Percentiles rank a stretch among this genome's conserved stretches.
phyloP scores from a whole-genome alignment of 2,329 filamentous ascomycete species.

The Keithomyces neogunnii region DNA sequence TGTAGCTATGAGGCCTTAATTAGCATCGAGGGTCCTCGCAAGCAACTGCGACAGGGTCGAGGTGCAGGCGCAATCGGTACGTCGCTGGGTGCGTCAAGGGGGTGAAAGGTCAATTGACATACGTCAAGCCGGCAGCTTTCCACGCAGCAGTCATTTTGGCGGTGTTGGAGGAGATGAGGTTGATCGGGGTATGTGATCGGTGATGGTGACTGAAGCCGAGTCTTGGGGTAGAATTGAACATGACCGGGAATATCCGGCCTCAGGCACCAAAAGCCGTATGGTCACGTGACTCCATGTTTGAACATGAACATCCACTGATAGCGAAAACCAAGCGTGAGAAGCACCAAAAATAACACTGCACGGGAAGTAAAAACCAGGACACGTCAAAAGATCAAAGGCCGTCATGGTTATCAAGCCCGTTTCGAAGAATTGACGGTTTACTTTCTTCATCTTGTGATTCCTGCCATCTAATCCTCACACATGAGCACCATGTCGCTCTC shows the following conservation, averaged over 20 bases:
- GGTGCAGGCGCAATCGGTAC: background rate
- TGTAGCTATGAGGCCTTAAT: slow-evolving; percentile 63
- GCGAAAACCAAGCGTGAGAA: background rate
- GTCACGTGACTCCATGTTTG: slow-evolving; percentile 12
- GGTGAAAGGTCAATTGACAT: slow-evolving; percentile 38
- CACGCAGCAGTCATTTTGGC: slow-evolving; percentile 91
- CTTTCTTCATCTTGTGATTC: too few relatives aligned
- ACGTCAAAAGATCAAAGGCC: too few relatives aligned
- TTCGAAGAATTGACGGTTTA: too few relatives aligned
- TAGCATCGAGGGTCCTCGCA: background rate
- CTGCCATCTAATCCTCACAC: too few relatives aligned
- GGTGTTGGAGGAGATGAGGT: slow-evolving; percentile 21
- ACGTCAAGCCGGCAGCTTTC: slow-evolving; percentile 97
- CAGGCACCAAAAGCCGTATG: slow-evolving; percentile 14
- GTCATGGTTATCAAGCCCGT: too few relatives aligned
- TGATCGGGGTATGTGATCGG: slow-evolving; percentile 16
- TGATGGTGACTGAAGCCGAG: slow-evolving; percentile 26
- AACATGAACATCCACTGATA: background rate
- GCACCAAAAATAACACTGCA: too few relatives aligned
- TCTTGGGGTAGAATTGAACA: slow-evolving; percentile 25
- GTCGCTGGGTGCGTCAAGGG: background rate
- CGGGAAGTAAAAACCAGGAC: too few relatives aligned
- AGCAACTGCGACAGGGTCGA: too few relatives aligned
- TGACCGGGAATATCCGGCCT: slow-evolving; percentile 20
- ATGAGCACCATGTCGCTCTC: too few relatives aligned